Base-by-base conservation (phyloP, 1,139 yeast species). In the Hemisphaericaspora lyxosophila region DNA sequence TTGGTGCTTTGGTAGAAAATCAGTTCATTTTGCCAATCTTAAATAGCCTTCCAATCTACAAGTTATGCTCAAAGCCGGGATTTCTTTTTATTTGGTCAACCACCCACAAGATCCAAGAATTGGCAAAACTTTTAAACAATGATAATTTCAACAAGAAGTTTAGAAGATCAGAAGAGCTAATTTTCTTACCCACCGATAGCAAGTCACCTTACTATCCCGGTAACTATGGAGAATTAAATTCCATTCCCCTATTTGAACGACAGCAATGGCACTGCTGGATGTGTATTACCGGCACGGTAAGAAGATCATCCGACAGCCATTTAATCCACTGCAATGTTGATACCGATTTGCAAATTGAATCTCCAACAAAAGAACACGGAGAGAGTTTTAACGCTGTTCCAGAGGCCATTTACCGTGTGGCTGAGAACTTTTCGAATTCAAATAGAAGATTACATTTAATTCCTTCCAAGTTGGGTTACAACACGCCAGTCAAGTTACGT, bases 211-310 rank as follows among this genome's bases (percentile, higher is more conserved):
- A 75, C 52, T 80, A 75, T 48, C 86, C 87, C 0, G 59, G 57
- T n/a, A 56, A 54, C 12, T 24, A 34, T 30, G 38, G 36, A 12
- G 48, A 49, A 18, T 29, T 36, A 14, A 45, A 47, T n/a, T 38
- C 40, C 4, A 34, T 44, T 15, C 58, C 64, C 1, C 51, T 70
- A 15, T 64, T 70, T 43, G 60, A 61, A 34, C 60, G 66, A 36
- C 73, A 74, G 35, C 94, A 85, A 54, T 89, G 96, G 96, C 97
- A 90, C 60, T 90, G 97, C 53, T 85, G 96, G 84, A 87, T 90
- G 96, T 92, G 97, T 49, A 85, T 90, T 40, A 89, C 96, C 3
- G 97, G 97, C 5, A 90, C 97, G 0, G 90, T 90, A 9, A 71
- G 96, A 53, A 74, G 97, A 50, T 79, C 95, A 1, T 80, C 83